Evolutionary conservation across 352 stramenopile genomes (phyloP).

Genomic region (Pythium coloratum): DNA sequence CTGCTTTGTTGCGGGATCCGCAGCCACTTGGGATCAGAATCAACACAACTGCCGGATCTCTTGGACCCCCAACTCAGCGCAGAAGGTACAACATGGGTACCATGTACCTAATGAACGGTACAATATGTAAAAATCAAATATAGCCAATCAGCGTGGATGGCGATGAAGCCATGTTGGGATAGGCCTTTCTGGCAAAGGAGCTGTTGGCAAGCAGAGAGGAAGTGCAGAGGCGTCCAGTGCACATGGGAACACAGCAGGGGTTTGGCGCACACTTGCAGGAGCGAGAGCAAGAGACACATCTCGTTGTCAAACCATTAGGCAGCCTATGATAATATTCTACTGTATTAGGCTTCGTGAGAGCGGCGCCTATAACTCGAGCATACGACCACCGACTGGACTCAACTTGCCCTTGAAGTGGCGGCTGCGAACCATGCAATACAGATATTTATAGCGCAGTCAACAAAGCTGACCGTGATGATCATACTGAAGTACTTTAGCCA

Average conservation of each 20-base stretch:
- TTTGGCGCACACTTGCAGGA: background rate
- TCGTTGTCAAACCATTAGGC: background rate
- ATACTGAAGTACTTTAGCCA: no score
- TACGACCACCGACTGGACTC: background rate
- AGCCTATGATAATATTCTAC: no score
- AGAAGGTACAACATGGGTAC: background rate
- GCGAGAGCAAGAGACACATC: background rate
- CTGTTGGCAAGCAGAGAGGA: background rate
- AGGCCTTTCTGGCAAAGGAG: background rate
- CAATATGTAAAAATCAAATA: background rate
- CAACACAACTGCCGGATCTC: constrained; percentile 13
- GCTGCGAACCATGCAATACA: background rate
- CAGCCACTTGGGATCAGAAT: background rate
- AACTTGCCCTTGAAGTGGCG: background rate
- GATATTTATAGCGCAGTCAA: background rate
- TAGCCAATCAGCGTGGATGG: background rate
- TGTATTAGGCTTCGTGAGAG: background rate
- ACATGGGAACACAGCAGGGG: background rate
- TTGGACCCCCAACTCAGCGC: constrained; percentile 1
- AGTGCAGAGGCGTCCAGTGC: background rate
- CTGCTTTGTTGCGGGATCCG: background rate
- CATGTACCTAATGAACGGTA: constrained; percentile 8
- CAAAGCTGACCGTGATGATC: background rate
- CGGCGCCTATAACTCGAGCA: background rate
- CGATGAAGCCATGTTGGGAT: constrained; percentile 17